phyloP scores from a whole-genome alignment of 2,329 filamentous ascomycete species.

The Cryphonectria japonica region DNA sequence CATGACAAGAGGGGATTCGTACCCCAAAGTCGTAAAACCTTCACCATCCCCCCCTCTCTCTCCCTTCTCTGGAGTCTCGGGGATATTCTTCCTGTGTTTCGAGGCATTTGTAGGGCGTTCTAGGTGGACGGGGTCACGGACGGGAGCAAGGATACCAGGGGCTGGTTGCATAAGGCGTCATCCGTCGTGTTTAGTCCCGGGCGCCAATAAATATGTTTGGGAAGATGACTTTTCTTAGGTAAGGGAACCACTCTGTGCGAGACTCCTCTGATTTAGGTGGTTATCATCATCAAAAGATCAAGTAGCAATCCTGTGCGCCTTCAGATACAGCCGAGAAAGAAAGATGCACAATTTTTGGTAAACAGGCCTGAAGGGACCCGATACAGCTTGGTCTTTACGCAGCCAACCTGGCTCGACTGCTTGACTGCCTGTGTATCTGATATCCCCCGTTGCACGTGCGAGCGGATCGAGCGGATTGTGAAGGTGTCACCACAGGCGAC shows the following conservation, averaged over 20 bases:
- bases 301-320: slow-evolving; percentile 9
- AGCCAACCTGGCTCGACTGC: slow-evolving; percentile 9
- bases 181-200: slow-evolving; percentile 11
- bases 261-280: slow-evolving; percentile 23
- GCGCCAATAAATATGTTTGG: slow-evolving; percentile 17
- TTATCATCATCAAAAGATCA: slow-evolving; percentile 4
- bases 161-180: slow-evolving; percentile 28
- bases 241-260: slow-evolving; percentile 10
- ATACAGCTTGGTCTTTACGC: background rate
- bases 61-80: background rate
- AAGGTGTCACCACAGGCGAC: slow-evolving; percentile 20
- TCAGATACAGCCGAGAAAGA: slow-evolving; percentile 14
- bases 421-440: slow-evolving; percentile 9
- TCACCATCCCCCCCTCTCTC: slow-evolving; percentile 3
- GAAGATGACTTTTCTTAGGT: slow-evolving; percentile 9
- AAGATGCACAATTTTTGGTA: background rate
- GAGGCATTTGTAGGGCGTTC: slow-evolving; percentile 31
- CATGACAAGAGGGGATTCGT: slow-evolving; percentile 23
- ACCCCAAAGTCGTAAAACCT: slow-evolving; percentile 14
- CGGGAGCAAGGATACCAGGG: slow-evolving; percentile 23
- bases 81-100: slow-evolving; percentile 25
- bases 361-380: background rate
- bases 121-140: slow-evolving; percentile 18
- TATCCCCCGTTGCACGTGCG: slow-evolving; percentile 13
- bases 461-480: slow-evolving; percentile 6